phyloP scores from a whole-genome alignment of 2,329 filamentous ascomycete species.

The Simplicillium sp. region DNA sequence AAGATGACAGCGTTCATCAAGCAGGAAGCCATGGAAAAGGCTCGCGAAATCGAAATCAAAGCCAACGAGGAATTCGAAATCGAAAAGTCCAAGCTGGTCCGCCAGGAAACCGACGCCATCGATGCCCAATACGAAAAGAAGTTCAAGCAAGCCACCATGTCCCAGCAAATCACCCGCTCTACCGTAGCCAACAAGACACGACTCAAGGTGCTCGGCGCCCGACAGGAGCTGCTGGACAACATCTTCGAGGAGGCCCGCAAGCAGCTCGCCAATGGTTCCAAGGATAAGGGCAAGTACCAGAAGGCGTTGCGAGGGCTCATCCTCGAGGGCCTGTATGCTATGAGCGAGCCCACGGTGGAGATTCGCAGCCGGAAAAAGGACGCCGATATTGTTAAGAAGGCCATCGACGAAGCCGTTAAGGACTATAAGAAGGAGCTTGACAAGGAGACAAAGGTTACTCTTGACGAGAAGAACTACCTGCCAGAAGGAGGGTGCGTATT shows the following conservation, averaged over 20 bases:
- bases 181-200: constrained; percentile 95
- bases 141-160: constrained; percentile 97
- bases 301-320: constrained; percentile 68
- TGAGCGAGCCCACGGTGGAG: constrained; percentile 70
- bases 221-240: constrained; percentile 83
- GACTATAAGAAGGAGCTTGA: constrained; percentile 76
- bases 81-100: constrained; percentile 97
- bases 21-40: constrained; percentile 95
- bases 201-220: constrained; percentile 74
- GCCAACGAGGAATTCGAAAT: constrained; percentile 98
- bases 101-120: constrained; percentile 87
- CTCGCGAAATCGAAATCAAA: constrained; percentile 94
- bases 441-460: constrained; percentile 56
- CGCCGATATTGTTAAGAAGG: constrained; percentile 64
- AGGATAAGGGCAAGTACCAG: constrained; percentile 68
- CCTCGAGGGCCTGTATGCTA: constrained; percentile 80
- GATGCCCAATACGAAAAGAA: constrained; percentile 95
- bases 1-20: constrained; percentile 99
- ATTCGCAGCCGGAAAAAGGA: constrained; percentile 75
- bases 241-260: constrained; percentile 76
- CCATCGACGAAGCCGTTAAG: constrained; percentile 63
- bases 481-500: constrained; percentile 71
- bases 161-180: constrained; percentile 95
- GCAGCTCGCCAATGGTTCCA: constrained; percentile 55
- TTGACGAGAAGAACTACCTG: constrained; percentile 73